Evolutionary conservation across 441 rosid genomes (phyloP), one percentile per base, ranked within the genome.

Genomic region (Viola pubescens): DNA sequence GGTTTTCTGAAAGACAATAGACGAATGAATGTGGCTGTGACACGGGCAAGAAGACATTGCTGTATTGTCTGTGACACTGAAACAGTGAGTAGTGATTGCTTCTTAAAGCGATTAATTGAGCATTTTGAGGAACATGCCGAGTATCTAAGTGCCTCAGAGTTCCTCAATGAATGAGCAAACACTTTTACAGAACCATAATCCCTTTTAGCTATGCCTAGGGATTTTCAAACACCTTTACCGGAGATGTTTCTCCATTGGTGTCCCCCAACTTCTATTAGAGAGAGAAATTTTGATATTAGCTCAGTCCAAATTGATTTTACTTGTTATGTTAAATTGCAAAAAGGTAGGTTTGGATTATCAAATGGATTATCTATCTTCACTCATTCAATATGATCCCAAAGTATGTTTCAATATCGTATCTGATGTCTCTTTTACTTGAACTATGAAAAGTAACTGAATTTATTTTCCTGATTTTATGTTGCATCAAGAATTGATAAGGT

Each of bases 1-100:
- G 89, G 97, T 37, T 85, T 94, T 75, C 52, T 88, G 48, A 83
- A 88, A 52, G 97, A 94, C 60, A 80, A 63, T 19, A 81, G 99
- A 72, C 77, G 96, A 62, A 94, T 94, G 97, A 94, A 90, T 61
- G 97, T 94, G 70, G 99, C 97, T 12, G 94, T 90, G 66, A 94
- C 95, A 52, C 85, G 95, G 51, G 85, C 95, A 52, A 86, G 96
- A 73, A 83, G 98, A 63, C 96, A 88, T 62, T 94, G 96, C 55
- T 90, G 97, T 76, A 56, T 90, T 57, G 75, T 94, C 52, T 94
- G 98, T 37, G 96, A 90, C 73, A 83, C 94, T 0, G 96, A 94
- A 73, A 90, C 98, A 6, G 88, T 90, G 61, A 83, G 68, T 38
- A 70, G 82, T 12, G 85, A 90, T 70, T 75, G 73, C 9, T 94